These are phyloP conservation scores for Pulveroboletus sp. DNA, from an alignment of 768 basidiomycete species.

Conservation along the genomic window DNA sequence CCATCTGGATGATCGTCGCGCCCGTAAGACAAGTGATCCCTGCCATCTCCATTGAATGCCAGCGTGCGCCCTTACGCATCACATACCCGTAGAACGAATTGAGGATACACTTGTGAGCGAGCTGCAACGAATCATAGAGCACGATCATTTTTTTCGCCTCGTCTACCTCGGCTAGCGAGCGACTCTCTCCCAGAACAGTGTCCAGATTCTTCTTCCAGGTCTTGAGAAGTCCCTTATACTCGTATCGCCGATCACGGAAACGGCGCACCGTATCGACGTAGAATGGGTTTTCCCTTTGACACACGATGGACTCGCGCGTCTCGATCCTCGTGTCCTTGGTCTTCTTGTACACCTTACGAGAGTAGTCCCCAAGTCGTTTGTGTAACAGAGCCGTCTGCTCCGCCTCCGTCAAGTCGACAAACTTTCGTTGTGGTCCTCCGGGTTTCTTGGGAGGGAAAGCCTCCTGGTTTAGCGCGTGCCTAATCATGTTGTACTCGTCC, in stretches of 20 bases:
- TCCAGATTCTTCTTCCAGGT: constrained; percentile 99
- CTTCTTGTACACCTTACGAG: constrained; percentile 97
- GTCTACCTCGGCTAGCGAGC: constrained; percentile 80
- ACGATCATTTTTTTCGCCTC: constrained; percentile 99
- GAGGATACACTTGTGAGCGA: constrained; percentile 98
- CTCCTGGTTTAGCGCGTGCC: constrained; percentile 94
- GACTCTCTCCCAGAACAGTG: constrained; percentile 57
- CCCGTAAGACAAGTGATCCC: constrained; percentile 98
- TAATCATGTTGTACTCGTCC: constrained; percentile 99
- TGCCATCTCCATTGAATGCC: constrained; percentile 99
- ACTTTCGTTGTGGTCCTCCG: constrained; percentile 70
- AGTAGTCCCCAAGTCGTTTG: constrained; percentile 97
- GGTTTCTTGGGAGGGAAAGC: constrained; percentile 79
- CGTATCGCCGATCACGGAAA: constrained; percentile 96
- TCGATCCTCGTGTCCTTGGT: constrained; percentile 96
- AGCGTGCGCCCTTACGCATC: constrained; percentile 98
- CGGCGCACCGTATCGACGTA: constrained; percentile 97
- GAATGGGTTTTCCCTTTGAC: constrained; percentile 97
- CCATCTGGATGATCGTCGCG: constrained; percentile 98
- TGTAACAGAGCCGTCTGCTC: constrained; percentile 93
- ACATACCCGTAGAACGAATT: constrained; percentile 99
- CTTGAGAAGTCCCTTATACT: constrained; percentile 97
- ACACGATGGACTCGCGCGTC: constrained; percentile 90
- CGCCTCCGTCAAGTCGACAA: constrained; percentile 72
- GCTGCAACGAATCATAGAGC: constrained; percentile 94